Base-by-base conservation (phyloP, 768 basidiomycete genomes). In the Agaricus blazei region DNA sequence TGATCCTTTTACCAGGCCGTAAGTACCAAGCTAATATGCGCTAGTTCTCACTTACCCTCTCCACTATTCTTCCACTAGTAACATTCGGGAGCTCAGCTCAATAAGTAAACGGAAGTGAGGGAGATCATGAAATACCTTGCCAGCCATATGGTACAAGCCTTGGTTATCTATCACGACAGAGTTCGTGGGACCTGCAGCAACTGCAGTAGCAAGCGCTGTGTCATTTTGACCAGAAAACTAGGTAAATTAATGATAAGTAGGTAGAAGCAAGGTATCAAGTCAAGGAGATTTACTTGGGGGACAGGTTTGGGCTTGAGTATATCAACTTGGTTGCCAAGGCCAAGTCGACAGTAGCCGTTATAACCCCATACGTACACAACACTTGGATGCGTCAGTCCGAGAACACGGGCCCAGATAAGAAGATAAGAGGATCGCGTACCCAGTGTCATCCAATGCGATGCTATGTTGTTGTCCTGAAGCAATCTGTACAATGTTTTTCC, bases 31-130 rank as follows among this genome's bases (percentile, higher is more conserved):
- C 15, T 40, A 1, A 29, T 31, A 31, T 26, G 15, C 15, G 46
- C 3, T 19, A 28, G 1, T 2, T 43, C 44, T 28, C 15, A 62
- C 71, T 51, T 62, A 82, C 93, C 95, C 69, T 97, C 95, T 9
- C 95, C 95, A 5, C 92, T 93, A 60, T 86, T 90, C 70, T 98
- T 98, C 90, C 91, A 98, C 83, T 93, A 67, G 1, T 47, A 31
- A 28, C 8, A 11, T 47, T 11, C 28, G 2, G 62, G 56, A 56
- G 52, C 28, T 52, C 14, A 52, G 46, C 3, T 12, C 19, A 19
- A 15, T 27, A 11, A 52, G 24, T 19, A 19, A 14, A 19, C 38
- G 5, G 12, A 57, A 28, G 51, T 34, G 19, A 42, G 29, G 34
- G 29, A 27, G 44, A 59, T n/a, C 40, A 48, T 49, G 51, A 37